phyloP scores from a whole-genome alignment of 306 rosid genomes.

The Prunus kanzakura region DNA sequence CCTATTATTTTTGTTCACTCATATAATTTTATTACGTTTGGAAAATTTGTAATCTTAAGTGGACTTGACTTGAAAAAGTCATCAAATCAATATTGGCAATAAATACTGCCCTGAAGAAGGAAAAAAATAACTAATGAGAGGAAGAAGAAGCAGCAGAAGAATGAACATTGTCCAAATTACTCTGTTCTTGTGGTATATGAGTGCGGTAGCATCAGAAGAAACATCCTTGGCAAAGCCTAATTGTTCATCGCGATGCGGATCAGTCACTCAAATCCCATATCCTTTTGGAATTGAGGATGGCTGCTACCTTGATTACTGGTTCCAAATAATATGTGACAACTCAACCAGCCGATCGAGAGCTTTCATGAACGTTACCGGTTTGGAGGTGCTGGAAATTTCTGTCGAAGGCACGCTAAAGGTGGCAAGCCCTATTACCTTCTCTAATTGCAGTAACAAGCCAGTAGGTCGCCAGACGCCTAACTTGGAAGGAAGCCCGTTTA shows the following conservation, averaged over 20 bases:
- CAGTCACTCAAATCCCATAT: neutral
- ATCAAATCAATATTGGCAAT: too few relatives aligned
- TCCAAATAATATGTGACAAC: neutral
- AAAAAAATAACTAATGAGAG: neutral
- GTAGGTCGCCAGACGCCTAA: neutral
- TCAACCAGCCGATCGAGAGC: neutral
- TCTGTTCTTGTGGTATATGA: neutral
- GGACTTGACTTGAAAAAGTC: too few relatives aligned
- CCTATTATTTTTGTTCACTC: too few relatives aligned
- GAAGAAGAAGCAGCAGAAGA: neutral
- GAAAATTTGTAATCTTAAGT: too few relatives aligned
- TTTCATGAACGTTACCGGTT: neutral
- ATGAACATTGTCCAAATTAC: neutral
- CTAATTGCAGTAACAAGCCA: neutral
- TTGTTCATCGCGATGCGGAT: neutral
- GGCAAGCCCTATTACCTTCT: neutral
- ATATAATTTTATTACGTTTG: too few relatives aligned
- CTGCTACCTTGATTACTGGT: neutral
- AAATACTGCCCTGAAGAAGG: too few relatives aligned
- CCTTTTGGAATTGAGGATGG: constrained; percentile 14
- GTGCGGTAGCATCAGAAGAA: neutral
- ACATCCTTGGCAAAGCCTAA: neutral
- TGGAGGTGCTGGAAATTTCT: neutral
- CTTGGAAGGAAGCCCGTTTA: neutral
- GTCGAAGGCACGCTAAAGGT: neutral